Percentiles rank a stretch among this genome's conserved stretches.
phyloP scores from a whole-genome alignment of 2,329 filamentous ascomycete genomes.

The Colletotrichum karsti region DNA sequence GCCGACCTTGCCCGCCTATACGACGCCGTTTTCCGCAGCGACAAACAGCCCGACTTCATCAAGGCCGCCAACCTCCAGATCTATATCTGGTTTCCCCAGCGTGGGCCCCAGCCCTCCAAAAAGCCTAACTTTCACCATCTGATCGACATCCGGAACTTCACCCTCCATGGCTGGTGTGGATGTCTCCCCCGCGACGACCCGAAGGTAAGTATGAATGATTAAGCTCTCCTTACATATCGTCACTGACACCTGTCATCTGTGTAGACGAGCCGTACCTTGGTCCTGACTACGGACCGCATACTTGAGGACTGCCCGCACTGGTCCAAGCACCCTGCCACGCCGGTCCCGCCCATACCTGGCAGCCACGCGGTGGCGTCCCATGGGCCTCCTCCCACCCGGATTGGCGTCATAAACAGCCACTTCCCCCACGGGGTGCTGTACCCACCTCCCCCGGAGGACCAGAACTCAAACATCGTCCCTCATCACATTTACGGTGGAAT shows the following conservation, averaged over 20 bases:
- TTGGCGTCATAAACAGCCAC: not conserved
- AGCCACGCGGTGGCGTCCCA: not conserved
- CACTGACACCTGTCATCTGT: not conserved
- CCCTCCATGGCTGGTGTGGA: not conserved
- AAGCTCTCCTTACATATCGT: not conserved
- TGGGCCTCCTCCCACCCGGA: not conserved
- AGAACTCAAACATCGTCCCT: not conserved
- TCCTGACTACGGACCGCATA: not conserved
- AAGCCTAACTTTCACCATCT: not conserved
- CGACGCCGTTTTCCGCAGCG: not conserved
- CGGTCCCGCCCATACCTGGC: not conserved
- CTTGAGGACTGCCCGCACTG: not conserved
- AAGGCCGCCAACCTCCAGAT: not conserved
- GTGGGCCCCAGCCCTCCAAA: not conserved
- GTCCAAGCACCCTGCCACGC: not conserved
- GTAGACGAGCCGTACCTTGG: not conserved
- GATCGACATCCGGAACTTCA: not conserved
- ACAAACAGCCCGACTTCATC: not conserved
- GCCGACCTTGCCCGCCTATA: not conserved
- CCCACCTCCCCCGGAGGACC: not conserved
- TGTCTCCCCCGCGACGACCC: not conserved
- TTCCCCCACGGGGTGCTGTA: constrained; percentile 5
- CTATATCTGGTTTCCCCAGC: not conserved
- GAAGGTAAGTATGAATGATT: not conserved
- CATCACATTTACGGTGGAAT: not conserved